These are phyloP conservation scores for Backusella parvicylindrica DNA, from an alignment of 192 early-diverging fungal genomes.

Conservation along the genomic window DNA sequence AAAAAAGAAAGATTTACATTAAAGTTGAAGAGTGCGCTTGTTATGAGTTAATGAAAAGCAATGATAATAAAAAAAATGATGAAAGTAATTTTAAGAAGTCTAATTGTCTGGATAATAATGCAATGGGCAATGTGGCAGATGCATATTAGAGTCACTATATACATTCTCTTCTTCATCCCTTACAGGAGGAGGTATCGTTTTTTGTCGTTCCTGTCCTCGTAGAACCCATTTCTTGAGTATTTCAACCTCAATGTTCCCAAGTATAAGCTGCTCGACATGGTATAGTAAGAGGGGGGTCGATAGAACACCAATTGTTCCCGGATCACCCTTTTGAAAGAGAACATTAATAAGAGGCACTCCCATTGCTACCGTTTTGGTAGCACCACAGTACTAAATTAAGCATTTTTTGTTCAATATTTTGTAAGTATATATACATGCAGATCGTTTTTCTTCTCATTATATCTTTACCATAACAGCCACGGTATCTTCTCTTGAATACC, in stretches of 20 bases:
- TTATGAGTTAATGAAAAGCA: background rate
- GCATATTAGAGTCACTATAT: background rate
- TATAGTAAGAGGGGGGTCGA: conserved; percentile 63
- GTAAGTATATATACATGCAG: background rate
- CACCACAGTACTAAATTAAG: conserved; percentile 51
- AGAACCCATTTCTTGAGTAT: conserved; percentile 54
- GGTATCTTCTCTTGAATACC: conserved; percentile 46
- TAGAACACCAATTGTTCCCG: conserved; percentile 49
- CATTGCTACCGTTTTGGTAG: conserved; percentile 74
- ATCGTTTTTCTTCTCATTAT: background rate
- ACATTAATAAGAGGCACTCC: conserved; percentile 73
- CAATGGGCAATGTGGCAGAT: background rate
- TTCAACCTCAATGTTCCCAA: conserved; percentile 55
- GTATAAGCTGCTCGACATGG: conserved; percentile 65
- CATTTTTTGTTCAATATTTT: background rate
- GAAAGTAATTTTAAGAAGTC: background rate
- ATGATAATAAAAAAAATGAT: background rate
- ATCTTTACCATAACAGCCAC: conserved; percentile 51
- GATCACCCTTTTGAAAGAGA: conserved; percentile 47
- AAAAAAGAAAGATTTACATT: background rate
- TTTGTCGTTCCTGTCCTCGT: conserved; percentile 14
- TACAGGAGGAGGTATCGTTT: background rate
- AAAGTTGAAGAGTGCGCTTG: background rate
- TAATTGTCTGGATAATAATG: background rate
- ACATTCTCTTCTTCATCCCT: conserved; percentile 5